Base-by-base conservation (phyloP, 495 filamentous ascomycete genomes). In the Cenococcum geophilum region DNA sequence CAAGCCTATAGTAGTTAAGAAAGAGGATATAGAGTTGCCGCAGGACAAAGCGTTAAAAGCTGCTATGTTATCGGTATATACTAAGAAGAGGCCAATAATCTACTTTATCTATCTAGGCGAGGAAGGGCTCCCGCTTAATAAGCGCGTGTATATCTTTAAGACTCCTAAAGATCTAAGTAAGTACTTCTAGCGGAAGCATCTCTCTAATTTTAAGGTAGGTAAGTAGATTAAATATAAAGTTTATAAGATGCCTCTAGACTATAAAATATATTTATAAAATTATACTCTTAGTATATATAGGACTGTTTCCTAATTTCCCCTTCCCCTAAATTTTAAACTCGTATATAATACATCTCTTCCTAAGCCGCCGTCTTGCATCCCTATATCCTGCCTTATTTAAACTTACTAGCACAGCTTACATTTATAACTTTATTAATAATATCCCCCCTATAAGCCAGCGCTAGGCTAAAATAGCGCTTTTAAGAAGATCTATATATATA, bases 231-330 rank as follows among this genome's bases (percentile, higher is more conserved):
- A 49, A 49, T 49, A 49, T 49, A 49, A 20, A 6, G 9, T 49
- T 18, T 49, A 22, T 22, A n/a, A 49, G 45, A 18, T 49, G 6
- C 6, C 12, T 18, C 45, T 49, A 20, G 20, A 8, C 20, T n/a
- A 49, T 49, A 55, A 55, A 37, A 55, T 55, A 20, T 27, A 55
- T n/a, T 27, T 23, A 22, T 55, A 55, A 37, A 11, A 55, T 25
- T 55, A 55, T 37, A 20, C 51, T 20, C 22, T n/a, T n/a, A n/a
- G n/a, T n/a, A n/a, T n/a, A n/a, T n/a, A n/a, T n/a, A n/a, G n/a
- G n/a, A n/a, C n/a, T n/a, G n/a, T n/a, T n/a, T n/a, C n/a, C n/a
- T n/a, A n/a, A n/a, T n/a, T n/a, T n/a, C n/a, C n/a, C n/a, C n/a
- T n/a, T n/a, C n/a, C n/a, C n/a, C n/a, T n/a, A n/a, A n/a, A n/a